Conservation (phyloP, 192 early-diverging fungal species). For the Backusella parvicylindrica region DNA sequence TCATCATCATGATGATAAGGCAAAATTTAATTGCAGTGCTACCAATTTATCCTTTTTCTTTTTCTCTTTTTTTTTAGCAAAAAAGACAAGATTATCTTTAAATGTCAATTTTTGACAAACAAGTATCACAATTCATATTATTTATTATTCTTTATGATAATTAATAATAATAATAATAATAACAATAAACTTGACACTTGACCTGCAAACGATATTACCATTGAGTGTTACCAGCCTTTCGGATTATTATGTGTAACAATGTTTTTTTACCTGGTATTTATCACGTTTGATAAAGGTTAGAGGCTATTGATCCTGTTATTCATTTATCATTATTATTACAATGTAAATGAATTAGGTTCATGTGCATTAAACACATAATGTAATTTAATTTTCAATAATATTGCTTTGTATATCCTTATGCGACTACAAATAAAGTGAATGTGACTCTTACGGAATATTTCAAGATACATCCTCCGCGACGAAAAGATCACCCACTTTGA, state of each 20-base stretch:
- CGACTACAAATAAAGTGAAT: background rate
- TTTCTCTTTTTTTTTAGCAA: background rate
- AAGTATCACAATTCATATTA: background rate
- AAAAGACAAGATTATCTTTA: background rate
- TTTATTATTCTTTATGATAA: background rate
- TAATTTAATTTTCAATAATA: too few species aligned
- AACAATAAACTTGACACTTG: background rate
- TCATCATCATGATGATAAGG: background rate
- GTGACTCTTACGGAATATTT: background rate
- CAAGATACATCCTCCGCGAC: background rate
- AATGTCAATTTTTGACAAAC: slow-evolving; percentile 4
- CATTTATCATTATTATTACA: background rate
- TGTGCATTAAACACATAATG: too few species aligned
- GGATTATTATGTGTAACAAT: background rate
- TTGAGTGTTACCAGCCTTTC: background rate
- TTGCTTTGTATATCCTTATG: too few species aligned
- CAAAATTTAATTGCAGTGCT: background rate
- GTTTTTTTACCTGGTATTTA: background rate
- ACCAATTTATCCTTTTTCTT: background rate
- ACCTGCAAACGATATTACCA: background rate
- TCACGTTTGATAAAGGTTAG: background rate
- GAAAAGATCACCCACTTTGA: background rate
- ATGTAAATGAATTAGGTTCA: background rate
- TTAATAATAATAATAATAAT: too few species aligned
- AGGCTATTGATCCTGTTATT: background rate